Evolutionary conservation across 805 yeast species (phyloP), one percentile per base, ranked within the genome.

Genomic region (Cyberlindnera subsufficiens): DNA sequence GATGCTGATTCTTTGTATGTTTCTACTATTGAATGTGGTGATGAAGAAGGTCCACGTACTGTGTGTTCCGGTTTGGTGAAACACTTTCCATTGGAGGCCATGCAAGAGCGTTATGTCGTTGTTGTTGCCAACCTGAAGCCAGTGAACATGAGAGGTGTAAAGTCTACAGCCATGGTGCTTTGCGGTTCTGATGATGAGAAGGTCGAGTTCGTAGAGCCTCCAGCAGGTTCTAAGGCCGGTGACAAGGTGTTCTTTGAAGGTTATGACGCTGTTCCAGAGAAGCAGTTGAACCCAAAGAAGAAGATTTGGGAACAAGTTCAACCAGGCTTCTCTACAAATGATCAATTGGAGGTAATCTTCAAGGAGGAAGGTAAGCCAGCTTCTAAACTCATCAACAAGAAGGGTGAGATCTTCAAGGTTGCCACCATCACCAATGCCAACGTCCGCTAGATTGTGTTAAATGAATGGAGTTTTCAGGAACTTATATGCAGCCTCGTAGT

Each of bases 1-100:
- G 91, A 93, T 65, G 99, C 99, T 30, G 99, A 93, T 67, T 76
- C 96, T 2, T 74, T 93, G 57, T 93, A 93, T 64, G 96, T 93
- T 44, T 93, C 98, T 25, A 93, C 99, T 40, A 93, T 93, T 57
- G 87, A 95, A 50, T 81, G 86, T 74, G 99, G 99, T 54, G 99
- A 93, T 58, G 90, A 74, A 49, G 96, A 87, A 63, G 95, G 95
- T 46, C 99, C 99, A 60, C 81, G 99, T 74, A 93, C 98, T 27
- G 96, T 93, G 44, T 93, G 99, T 72, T 87, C 96, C 11, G 99
- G 99, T 55, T 75, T 93, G 58, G 97, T 89, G 50, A 87, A 87
- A 55, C 80, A 86, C 68, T 75, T 86, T 61, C 82, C 96, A 33
- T 65, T 95, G 51, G 98, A 93, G 69, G 95, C 85, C 35, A 84